These are phyloP conservation scores for Limnomonas spitsbergensis DNA, from an alignment of 139 green algal species.

Conservation along the genomic window DNA sequence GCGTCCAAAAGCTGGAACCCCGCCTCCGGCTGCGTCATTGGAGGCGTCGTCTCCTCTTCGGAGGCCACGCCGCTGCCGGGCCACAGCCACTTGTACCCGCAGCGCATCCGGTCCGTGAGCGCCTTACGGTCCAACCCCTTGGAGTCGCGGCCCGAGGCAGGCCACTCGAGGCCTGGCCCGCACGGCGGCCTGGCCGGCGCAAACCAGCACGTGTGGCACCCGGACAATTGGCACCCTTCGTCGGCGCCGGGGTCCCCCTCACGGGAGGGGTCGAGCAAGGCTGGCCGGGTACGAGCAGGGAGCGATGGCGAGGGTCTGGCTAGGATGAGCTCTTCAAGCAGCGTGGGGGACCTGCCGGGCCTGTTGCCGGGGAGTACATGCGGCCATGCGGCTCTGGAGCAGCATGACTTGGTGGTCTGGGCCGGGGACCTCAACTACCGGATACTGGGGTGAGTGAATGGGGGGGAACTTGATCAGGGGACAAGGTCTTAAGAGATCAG, in stretches of 20 bases:
- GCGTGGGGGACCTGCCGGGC: too few species aligned
- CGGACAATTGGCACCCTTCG: background rate
- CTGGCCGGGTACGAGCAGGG: background rate
- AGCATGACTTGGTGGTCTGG: constrained; percentile 64
- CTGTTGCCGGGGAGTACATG: too few species aligned
- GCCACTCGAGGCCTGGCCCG: background rate
- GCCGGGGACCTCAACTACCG: constrained; percentile 83
- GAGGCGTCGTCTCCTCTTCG: too few species aligned
- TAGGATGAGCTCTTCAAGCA: background rate
- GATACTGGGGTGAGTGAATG: constrained; percentile 45
- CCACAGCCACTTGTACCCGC: background rate
- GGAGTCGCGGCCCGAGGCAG: too few species aligned
- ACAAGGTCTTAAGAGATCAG: too few species aligned
- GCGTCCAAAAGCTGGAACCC: too few species aligned
- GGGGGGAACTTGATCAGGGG: too few species aligned
- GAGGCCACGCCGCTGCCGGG: background rate
- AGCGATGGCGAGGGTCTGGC: background rate
- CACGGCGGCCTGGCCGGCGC: background rate
- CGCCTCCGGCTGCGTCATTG: background rate
- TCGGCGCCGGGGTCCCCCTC: background rate
- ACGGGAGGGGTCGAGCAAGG: background rate
- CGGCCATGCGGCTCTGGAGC: background rate
- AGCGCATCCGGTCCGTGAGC: background rate
- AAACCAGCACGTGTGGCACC: background rate
- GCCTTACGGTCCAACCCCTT: too few species aligned